Conservation (phyloP, 129 eudicot species). For the Saussurea involucrata region DNA sequence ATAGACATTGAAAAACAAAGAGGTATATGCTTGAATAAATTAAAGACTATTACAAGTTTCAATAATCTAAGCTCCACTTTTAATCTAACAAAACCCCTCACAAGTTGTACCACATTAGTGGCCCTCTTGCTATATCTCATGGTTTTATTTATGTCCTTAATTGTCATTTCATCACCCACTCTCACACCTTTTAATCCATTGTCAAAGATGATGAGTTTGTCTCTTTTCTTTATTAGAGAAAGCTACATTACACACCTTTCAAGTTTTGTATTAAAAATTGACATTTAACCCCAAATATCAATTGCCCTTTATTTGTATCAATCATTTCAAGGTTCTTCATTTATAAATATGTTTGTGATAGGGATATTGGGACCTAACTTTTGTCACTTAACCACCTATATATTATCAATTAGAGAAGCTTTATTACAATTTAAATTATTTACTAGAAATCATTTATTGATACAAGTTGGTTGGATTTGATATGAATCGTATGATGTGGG, state of each 20-base stretch:
- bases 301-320: not conserved
- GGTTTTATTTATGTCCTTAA: not conserved
- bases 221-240: conserved; percentile 17
- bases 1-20: too few species aligned
- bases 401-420: not conserved
- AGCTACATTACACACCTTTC: conserved; percentile 21
- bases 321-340: not conserved
- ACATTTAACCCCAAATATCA: conserved; percentile 7
- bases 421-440: not conserved
- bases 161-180: conserved; percentile 3
- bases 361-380: not conserved
- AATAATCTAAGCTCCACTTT: not conserved
- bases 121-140: not conserved
- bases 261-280: not conserved
- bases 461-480: too few species aligned
- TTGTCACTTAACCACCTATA: conserved; percentile 8
- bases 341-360: not conserved
- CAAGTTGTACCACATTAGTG: not conserved
- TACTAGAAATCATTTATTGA: not conserved
- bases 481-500: too few species aligned
- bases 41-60: too few species aligned
- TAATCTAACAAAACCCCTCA: not conserved
- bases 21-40: not conserved
- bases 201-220: conserved; percentile 14
- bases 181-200: conserved; percentile 10